Evolutionary conservation across 345 rosid genomes (phyloP), one percentile per base, ranked within the genome.

Genomic region (Theobroma cacao): DNA sequence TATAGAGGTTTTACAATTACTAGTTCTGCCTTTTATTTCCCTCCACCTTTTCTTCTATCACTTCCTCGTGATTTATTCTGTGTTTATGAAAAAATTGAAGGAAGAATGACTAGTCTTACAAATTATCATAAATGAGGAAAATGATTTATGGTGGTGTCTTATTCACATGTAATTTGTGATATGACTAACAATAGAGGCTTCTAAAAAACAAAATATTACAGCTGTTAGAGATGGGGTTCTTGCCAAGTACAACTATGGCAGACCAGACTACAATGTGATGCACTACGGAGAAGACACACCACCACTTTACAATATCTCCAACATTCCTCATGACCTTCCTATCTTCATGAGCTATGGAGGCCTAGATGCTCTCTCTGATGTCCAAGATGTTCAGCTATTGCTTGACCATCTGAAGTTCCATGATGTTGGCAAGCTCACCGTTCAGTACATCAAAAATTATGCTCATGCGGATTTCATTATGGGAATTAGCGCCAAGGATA

Each of bases 391-490:
- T 2, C 67, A 82, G 84, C 81, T 40, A 12, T 81, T 96, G 60
- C 87, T 96, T 0, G 92, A 91, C 76, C 55, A 68, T 52, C 84
- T 94, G 52, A 92, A 89, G 93, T 81, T 76, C 72, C 99, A 96
- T 34, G 91, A 91, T 34, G 87, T 22, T 0, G 86, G 86, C 78
- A 92, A 89, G 89, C 87, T 96, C 18, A 67, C 66, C 1, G 82
- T 92, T 75, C 97, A 91, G 82, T 91, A 76, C 77, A 77, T 96
- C 56, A 80, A 85, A 81, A 82, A 90, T 7, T 94, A 91, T 68
- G 97, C 90, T 72, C 99, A 96, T 80, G 92, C 88, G 1, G 98
- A 96, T 86, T 96, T 94, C 90, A 81, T 96, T 15, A 90, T 94
- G 99, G 99, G 87, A 4, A 80, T 85, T 15, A 92, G 82, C 75